phyloP scores from a whole-genome alignment of 1,139 yeast species.

The Debaryomyces robertsiae region DNA sequence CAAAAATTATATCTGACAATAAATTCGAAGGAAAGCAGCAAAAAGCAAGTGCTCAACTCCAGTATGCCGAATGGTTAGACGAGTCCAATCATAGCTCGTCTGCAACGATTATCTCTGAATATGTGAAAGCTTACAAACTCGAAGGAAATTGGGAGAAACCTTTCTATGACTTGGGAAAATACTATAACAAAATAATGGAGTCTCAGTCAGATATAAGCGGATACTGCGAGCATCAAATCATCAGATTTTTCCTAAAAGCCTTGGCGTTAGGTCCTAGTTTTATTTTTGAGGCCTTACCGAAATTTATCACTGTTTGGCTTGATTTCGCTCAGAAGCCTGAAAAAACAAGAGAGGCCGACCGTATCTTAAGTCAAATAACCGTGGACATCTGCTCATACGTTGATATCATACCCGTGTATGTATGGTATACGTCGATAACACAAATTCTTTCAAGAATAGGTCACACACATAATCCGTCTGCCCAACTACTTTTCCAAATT shows the following conservation, averaged over 20 bases:
- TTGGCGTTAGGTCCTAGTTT: constrained; percentile 69
- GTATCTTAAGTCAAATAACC: constrained; percentile 49
- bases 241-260: constrained; percentile 66
- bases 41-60: constrained; percentile 61
- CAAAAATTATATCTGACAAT: constrained; percentile 37
- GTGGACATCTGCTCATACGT: constrained; percentile 54
- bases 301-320: constrained; percentile 87
- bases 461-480: constrained; percentile 62
- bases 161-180: constrained; percentile 77
- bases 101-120: constrained; percentile 69
- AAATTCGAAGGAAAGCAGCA: constrained; percentile 21
- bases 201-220: constrained; percentile 58
- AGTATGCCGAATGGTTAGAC: constrained; percentile 89
- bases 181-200: constrained; percentile 76
- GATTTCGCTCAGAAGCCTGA: constrained; percentile 61
- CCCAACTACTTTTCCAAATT: constrained; percentile 56
- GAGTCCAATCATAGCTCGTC: constrained; percentile 84
- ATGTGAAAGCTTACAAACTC: constrained; percentile 58
- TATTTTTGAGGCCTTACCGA: constrained; percentile 85
- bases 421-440: constrained; percentile 85
- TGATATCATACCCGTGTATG: constrained; percentile 55
- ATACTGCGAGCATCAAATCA: constrained; percentile 64
- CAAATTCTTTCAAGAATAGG: constrained; percentile 81
- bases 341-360: constrained; percentile 34
- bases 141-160: constrained; percentile 76